Evolutionary conservation across 306 rosid species (phyloP).

Genomic region (Senna siamea): DNA sequence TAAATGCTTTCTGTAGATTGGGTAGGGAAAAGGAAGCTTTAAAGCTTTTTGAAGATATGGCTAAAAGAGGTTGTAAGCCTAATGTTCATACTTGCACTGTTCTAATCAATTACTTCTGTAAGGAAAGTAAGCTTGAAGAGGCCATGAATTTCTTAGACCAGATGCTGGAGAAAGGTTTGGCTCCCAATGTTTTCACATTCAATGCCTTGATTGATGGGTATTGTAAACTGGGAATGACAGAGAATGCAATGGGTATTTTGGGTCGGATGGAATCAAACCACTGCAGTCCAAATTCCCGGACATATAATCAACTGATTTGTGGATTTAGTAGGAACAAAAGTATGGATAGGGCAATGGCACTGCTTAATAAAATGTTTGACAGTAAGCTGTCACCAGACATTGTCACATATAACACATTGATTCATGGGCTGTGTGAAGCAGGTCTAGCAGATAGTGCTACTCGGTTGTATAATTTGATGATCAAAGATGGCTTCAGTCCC

Average conservation of each 20-base stretch:
- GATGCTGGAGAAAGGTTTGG: slow-evolving; percentile 70
- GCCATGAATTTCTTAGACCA: slow-evolving; percentile 51
- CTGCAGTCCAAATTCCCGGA: slow-evolving; percentile 64
- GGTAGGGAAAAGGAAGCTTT: slow-evolving; percentile 65
- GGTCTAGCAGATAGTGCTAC: slow-evolving; percentile 70
- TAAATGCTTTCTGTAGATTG: slow-evolving; percentile 52
- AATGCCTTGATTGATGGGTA: slow-evolving; percentile 79
- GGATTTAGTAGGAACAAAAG: slow-evolving; percentile 70
- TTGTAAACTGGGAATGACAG: slow-evolving; percentile 65
- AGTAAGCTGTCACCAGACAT: slow-evolving; percentile 58
- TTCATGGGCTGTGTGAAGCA: slow-evolving; percentile 70
- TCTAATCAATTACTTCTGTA: slow-evolving; percentile 62
- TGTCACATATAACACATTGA: slow-evolving; percentile 72
- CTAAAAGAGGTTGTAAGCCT: slow-evolving; percentile 62
- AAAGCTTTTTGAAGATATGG: slow-evolving; percentile 61
- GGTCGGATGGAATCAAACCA: slow-evolving; percentile 64
- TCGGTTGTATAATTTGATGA: slow-evolving; percentile 72
- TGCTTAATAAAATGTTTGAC: slow-evolving; percentile 66
- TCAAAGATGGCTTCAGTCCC: slow-evolving; percentile 66
- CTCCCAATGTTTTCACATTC: slow-evolving; percentile 60
- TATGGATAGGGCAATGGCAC: slow-evolving; percentile 78
- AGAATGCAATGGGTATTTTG: slow-evolving; percentile 61
- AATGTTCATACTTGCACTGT: slow-evolving; percentile 75
- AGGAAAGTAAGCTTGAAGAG: slow-evolving; percentile 57
- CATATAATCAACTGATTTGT: slow-evolving; percentile 71